Evolutionary conservation across 1,139 yeast species (phyloP), one percentile per base, ranked within the genome.

Genomic region (Geotrichum fermentans): DNA sequence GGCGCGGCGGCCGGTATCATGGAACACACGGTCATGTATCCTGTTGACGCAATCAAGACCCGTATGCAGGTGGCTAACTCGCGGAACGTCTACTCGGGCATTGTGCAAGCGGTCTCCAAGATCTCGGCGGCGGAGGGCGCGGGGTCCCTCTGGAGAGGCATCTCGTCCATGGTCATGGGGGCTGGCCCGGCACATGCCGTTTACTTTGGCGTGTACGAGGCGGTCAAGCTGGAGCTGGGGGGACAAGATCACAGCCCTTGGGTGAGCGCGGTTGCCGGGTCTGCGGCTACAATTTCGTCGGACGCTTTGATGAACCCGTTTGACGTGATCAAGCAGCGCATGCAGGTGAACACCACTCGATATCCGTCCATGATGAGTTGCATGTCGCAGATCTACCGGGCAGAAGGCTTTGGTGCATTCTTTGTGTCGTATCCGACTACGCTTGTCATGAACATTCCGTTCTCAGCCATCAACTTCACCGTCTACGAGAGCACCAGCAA

Each of bases 101-200:
- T 79, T 39, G 72, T 83, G 29, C 72, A 77, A 49, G 80, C 90
- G 22, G 81, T 89, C 48, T 74, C 88, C 21, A 77, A 77, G 59
- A 89, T 92, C 52, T 75, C 89, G 17, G 79, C 96, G 14, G 75
- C 85, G n/a, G 98, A 92, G 66, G 98, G 98, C 1, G 86, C 94
- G 2, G 66, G 79, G 52, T 85, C 96, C 1, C 76, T 90, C 40
- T 92, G 97, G 96, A 75, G 95, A 63, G 99, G 99, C 53, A 89
- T 92, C 30, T 82, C 90, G 16, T 86, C 96, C 1, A 96, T 94
- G 56, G 81, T 90, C 10, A 65, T 92, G 55, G 99, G 99, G 38
- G 97, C 99, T n/a, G 99, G 98, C 4, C 99, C 99, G 1, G 97
- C 98, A 8, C 99, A 92, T 70, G 98, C 98, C 1, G 86, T 94